Conservation (phyloP, 306 rosid species). For the Astragalus membranaceus region DNA sequence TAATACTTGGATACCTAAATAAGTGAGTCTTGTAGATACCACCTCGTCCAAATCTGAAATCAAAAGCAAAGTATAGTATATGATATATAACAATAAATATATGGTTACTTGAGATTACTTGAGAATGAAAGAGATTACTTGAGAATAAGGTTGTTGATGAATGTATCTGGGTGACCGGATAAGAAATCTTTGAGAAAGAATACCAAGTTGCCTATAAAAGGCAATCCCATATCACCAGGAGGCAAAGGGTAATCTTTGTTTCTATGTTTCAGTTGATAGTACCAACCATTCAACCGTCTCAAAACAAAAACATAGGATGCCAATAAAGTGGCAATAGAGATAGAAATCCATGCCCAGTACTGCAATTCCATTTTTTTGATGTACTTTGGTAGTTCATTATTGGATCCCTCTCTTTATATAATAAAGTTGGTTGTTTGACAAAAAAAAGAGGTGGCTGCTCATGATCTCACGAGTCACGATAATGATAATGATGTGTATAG, state of each 20-base stretch:
- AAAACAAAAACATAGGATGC: not conserved
- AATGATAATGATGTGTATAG: too few species aligned
- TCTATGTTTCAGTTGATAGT: not conserved
- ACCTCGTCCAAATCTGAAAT: not conserved
- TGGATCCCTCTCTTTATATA: not conserved
- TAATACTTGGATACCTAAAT: not conserved
- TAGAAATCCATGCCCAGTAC: not conserved
- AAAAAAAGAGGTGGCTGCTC: too few species aligned
- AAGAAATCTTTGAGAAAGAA: not conserved
- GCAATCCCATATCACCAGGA: conserved; percentile 13
- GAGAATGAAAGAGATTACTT: not conserved
- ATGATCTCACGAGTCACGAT: too few species aligned
- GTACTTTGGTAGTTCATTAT: not conserved
- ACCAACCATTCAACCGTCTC: not conserved
- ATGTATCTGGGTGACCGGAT: not conserved
- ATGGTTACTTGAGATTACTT: not conserved
- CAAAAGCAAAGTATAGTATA: too few species aligned
- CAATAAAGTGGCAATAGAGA: not conserved
- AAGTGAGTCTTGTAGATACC: conserved; percentile 7
- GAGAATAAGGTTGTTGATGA: not conserved
- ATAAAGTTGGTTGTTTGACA: too few species aligned
- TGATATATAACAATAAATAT: too few species aligned
- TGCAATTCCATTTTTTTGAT: not conserved
- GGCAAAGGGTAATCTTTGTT: not conserved
- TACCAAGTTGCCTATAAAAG: not conserved